A percentile compares a stretch with the other conserved stretches of the same genome.
phyloP scores from a whole-genome alignment of 495 filamentous ascomycete species.

The Saxophila tyrrhenica region DNA sequence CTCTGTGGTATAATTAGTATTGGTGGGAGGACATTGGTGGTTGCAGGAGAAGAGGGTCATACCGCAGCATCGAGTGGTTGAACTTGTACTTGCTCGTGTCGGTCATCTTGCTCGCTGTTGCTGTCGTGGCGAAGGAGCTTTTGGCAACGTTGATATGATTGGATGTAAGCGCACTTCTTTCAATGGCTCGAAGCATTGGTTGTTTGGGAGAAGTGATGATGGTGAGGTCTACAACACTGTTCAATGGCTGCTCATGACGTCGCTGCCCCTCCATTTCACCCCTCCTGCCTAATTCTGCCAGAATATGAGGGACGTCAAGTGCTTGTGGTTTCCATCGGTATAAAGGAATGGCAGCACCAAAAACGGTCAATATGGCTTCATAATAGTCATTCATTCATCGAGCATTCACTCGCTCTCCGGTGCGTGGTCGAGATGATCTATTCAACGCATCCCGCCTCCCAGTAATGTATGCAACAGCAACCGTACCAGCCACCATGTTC shows the following conservation, averaged over 20 bases:
- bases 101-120: slow-evolving; percentile 55
- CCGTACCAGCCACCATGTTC: too few relatives aligned
- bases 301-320: too few relatives aligned
- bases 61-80: slow-evolving; percentile 56
- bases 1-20: slow-evolving; percentile 47
- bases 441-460: too few relatives aligned
- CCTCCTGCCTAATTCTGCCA: not conserved
- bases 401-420: too few relatives aligned
- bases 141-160: not conserved
- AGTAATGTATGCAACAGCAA: too few relatives aligned
- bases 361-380: too few relatives aligned
- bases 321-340: too few relatives aligned
- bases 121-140: not conserved
- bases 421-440: too few relatives aligned
- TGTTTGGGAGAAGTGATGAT: not conserved
- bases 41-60: slow-evolving; percentile 55
- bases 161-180: not conserved
- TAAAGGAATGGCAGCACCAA: too few relatives aligned
- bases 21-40: slow-evolving; percentile 36
- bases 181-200: slow-evolving; percentile 5
- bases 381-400: too few relatives aligned
- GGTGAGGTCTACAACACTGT: not conserved
- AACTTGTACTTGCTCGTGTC: slow-evolving; percentile 68
- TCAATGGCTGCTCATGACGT: not conserved
- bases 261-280: not conserved